Conservation (phyloP, 2,329 filamentous ascomycete species). For the Madurella mycetomatis region DNA sequence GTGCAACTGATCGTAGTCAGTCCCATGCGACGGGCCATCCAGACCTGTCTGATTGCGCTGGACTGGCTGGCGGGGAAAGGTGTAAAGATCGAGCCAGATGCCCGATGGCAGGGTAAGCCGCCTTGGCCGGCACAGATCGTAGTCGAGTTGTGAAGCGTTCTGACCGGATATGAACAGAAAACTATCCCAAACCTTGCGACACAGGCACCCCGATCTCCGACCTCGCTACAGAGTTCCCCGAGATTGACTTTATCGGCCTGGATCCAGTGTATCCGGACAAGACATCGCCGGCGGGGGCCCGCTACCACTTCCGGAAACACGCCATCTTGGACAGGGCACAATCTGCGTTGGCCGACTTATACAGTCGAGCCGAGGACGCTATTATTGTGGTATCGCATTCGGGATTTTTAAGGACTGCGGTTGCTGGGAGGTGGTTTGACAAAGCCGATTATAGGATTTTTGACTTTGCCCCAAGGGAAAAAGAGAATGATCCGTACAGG, state of each 20-base stretch:
- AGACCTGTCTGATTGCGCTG: conserved; percentile 55
- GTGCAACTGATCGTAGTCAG: conserved; percentile 56
- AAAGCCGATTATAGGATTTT: conserved; percentile 64
- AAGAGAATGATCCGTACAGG: conserved; percentile 29
- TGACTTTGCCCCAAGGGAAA: conserved; percentile 39
- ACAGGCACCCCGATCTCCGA: conserved; percentile 46
- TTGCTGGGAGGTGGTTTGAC: conserved; percentile 51
- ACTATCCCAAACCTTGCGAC: conserved; percentile 56
- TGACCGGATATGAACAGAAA: conserved; percentile 36
- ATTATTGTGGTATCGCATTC: conserved; percentile 62
- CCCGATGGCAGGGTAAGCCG: conserved; percentile 57
- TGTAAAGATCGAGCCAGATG: conserved; percentile 51
- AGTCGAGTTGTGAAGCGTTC: too few species aligned
- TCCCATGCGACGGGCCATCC: conserved; percentile 60
- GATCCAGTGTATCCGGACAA: conserved; percentile 62
- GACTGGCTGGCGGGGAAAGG: conserved; percentile 56
- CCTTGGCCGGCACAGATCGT: too few species aligned
- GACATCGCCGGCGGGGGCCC: conserved; percentile 39
- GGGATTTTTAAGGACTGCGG: conserved; percentile 53
- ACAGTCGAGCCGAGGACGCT: conserved; percentile 44
- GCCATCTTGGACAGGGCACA: conserved; percentile 54
- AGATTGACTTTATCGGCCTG: conserved; percentile 51
- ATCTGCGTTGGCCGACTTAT: conserved; percentile 45
- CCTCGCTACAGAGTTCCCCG: conserved; percentile 47
- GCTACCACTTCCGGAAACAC: conserved; percentile 50